Percentiles rank a stretch among this genome's conserved stretches.
Conservation (phyloP, 1,284 basidiomycete genomes). For the Apiotrichum gamsii region DNA sequence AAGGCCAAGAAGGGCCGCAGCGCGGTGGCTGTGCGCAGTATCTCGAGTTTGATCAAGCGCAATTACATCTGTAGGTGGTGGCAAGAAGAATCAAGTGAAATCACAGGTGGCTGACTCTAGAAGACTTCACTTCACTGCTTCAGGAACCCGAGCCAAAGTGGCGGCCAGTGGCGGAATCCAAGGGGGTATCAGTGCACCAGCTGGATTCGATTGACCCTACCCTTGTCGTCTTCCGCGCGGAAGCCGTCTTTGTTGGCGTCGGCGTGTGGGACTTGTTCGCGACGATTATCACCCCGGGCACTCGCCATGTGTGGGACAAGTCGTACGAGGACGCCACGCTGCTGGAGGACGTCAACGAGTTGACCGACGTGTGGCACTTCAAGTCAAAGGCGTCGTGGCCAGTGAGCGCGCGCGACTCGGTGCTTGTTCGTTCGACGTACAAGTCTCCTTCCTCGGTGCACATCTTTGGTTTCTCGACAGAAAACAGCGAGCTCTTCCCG, state of each 20-base stretch:
- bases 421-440: constrained; percentile 91
- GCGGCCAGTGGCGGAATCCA: constrained; percentile 72
- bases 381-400: constrained; percentile 87
- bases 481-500: constrained; percentile 80
- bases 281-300: constrained; percentile 75
- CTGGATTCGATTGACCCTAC: constrained; percentile 97
- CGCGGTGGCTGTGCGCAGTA: constrained; percentile 64
- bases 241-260: constrained; percentile 95
- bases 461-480: constrained; percentile 90
- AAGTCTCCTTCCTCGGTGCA: constrained; percentile 94
- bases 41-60: constrained; percentile 74
- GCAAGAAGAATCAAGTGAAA: too few species aligned
- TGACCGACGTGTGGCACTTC: constrained; percentile 86
- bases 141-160: constrained; percentile 99
- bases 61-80: constrained; percentile 73
- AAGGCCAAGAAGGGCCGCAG: constrained; percentile 51
- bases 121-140: constrained; percentile 87
- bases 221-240: constrained; percentile 89
- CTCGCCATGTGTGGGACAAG: constrained; percentile 81
- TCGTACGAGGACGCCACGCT: constrained; percentile 76
- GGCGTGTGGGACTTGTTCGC: constrained; percentile 94
- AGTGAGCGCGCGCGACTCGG: constrained; percentile 79
- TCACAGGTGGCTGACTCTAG: too few species aligned
- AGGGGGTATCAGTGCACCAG: constrained; percentile 88
- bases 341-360: constrained; percentile 83